Percentiles rank a stretch among this genome's conserved stretches.
These are phyloP conservation scores for Fusarium pilosicola DNA, from an alignment of 2,329 filamentous ascomycete genomes.

Conservation along the genomic window DNA sequence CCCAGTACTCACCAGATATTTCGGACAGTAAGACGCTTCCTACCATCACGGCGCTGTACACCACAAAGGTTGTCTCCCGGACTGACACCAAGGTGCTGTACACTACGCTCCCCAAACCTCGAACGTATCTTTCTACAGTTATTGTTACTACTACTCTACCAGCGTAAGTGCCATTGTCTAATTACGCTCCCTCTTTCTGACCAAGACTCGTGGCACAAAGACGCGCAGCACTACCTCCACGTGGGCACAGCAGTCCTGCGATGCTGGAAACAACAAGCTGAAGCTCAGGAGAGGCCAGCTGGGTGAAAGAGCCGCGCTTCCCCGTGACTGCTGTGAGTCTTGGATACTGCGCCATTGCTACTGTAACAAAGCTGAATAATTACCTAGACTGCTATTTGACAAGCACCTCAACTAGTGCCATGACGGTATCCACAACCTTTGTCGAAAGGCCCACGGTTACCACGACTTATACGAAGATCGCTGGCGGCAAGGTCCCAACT, in stretches of 20 bases:
- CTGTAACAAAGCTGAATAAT: not conserved
- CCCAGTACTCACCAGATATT: too few relatives aligned
- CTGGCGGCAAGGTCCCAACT: not conserved
- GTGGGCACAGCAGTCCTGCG: not conserved
- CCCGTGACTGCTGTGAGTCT: not conserved
- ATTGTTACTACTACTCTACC: not conserved
- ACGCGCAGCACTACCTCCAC: not conserved
- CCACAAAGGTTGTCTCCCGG: too few relatives aligned
- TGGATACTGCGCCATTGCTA: not conserved
- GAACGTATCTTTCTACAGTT: not conserved
- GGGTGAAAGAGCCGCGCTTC: not conserved
- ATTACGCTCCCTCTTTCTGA: not conserved
- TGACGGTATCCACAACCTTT: not conserved
- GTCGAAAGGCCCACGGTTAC: not conserved
- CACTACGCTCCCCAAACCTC: too few relatives aligned
- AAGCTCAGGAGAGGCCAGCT: not conserved
- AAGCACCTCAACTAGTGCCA: not conserved
- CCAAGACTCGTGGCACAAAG: not conserved
- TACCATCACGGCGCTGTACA: too few relatives aligned
- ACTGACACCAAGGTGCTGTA: too few relatives aligned
- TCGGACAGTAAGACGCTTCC: too few relatives aligned
- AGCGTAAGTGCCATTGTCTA: not conserved
- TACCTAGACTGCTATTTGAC: not conserved
- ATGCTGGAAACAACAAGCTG: not conserved
- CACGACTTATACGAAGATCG: not conserved